Evolutionary conservation across 257 asterid genomes (phyloP), one percentile per base, ranked within the genome.

Genomic region (Solanum pimpinellifolium): DNA sequence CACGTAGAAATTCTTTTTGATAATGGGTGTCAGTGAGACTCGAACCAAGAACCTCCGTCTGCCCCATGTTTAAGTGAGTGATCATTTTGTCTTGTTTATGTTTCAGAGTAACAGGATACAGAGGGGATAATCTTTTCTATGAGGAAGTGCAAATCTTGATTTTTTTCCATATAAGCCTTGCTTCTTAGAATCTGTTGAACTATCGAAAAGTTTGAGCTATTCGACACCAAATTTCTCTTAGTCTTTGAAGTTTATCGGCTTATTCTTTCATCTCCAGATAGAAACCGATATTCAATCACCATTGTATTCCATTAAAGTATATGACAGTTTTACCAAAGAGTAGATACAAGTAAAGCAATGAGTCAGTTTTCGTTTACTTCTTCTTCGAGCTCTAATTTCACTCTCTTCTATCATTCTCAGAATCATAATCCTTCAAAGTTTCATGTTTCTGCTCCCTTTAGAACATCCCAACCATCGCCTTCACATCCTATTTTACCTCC

Each of bases 321-420:
- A 35, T 20, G 11, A 10, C 47, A 9, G 15, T 49, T 15, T 29
- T 47, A 6, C 44, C 27, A 15, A 10, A 16, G 86, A 7, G n/a
- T 14, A 85, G 23, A 27, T n/a, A 83, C 9, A 23, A 31, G 20
- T 15, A 60, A 78, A 84, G 66, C 91, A 75, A 94, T 95, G 98
- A 90, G 75, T 88, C 90, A 91, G 56, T 88, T 93, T 87, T 89
- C 94, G 13, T 92, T 94, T 46, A 84, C 94, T 83, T 85, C 99
- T 25, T 83, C 93, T 18, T 94, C 98, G 85, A 90, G 88, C 91
- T 92, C 99, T 25, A 93, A 94, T 20, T 89, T 92, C 91, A 89
- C 92, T 83, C 72, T 93, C 68, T 87, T 93, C 82, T 89, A 97
- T 62, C 93, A 94, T 41, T 44, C 92, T 31, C 96, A 92, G 84